Percentiles rank a stretch among this genome's conserved stretches.
These are phyloP conservation scores for Dionaea muscipula DNA, from an alignment of 179 eudicot species.

Conservation along the genomic window DNA sequence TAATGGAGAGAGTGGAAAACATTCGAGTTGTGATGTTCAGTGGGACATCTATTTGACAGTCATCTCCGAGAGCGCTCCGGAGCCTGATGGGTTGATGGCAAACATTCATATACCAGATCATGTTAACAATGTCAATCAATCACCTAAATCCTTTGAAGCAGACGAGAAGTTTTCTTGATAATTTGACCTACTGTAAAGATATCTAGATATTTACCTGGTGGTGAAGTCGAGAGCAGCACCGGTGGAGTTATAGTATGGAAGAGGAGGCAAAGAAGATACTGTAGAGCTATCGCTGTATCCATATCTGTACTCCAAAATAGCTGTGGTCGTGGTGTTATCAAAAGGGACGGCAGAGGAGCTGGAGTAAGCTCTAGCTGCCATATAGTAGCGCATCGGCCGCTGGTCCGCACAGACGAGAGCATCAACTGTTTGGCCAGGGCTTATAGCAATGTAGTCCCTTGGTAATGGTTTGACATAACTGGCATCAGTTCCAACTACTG, in stretches of 20 bases:
- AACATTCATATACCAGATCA: too few species aligned
- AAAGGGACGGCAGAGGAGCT: constrained; percentile 10
- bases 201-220: not conserved
- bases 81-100: constrained; percentile 6
- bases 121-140: too few species aligned
- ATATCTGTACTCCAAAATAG: constrained; percentile 16
- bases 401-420: constrained; percentile 25
- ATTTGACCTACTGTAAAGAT: too few species aligned
- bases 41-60: constrained; percentile 19
- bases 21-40: constrained; percentile 9
- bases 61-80: constrained; percentile 19
- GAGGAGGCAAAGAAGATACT: constrained; percentile 15
- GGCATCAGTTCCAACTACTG: constrained; percentile 34
- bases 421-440: constrained; percentile 44
- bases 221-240: constrained; percentile 20
- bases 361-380: constrained; percentile 34
- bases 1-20: constrained; percentile 26
- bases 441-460: constrained; percentile 15
- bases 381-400: constrained; percentile 19
- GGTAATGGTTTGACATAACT: constrained; percentile 36
- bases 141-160: too few species aligned
- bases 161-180: too few species aligned
- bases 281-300: not conserved
- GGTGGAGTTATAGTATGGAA: constrained; percentile 28
- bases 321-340: constrained; percentile 42